phyloP scores from a whole-genome alignment of 148 eudicot species.

The Camellia sinensis region DNA sequence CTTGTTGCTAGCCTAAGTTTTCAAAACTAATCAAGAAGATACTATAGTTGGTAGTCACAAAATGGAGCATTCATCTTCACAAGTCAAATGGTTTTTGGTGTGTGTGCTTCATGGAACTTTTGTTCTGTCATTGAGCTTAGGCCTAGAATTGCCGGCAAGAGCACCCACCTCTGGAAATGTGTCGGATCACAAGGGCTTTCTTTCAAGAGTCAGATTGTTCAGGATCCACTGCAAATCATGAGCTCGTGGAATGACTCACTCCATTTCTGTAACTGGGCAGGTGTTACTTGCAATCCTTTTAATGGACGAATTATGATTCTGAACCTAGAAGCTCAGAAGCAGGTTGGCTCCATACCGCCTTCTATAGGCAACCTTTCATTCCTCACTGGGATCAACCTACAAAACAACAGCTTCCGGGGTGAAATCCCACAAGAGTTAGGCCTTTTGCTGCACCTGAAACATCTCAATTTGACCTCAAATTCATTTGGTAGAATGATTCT shows the following conservation, averaged over 20 bases:
- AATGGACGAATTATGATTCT: conserved; percentile 27
- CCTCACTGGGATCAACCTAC: conserved; percentile 17
- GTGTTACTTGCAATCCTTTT: conserved; percentile 28
- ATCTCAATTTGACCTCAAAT: conserved; percentile 22
- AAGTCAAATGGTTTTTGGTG: no score
- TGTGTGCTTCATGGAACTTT: not conserved
- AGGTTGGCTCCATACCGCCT: conserved; percentile 39
- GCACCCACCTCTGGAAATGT: not conserved
- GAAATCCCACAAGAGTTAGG: conserved; percentile 40
- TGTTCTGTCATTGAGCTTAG: not conserved
- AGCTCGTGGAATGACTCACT: conserved; percentile 44
- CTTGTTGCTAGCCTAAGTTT: no score
- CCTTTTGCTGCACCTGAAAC: conserved; percentile 16
- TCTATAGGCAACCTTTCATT: conserved; percentile 43
- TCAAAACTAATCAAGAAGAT: no score
- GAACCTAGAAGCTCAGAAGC: conserved; percentile 10
- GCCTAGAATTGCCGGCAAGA: not conserved
- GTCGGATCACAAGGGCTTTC: conserved; percentile 30
- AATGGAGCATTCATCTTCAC: no score
- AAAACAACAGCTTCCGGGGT: conserved; percentile 27
- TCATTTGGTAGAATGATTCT: conserved; percentile 33
- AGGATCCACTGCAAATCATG: conserved; percentile 17
- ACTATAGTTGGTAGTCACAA: no score
- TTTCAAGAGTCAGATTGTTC: conserved; percentile 27
- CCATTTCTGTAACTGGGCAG: conserved; percentile 43